Percentiles rank a stretch among this genome's conserved stretches.
Conservation (phyloP, 2,329 filamentous ascomycete genomes). For the Ophiobolus disseminans region DNA sequence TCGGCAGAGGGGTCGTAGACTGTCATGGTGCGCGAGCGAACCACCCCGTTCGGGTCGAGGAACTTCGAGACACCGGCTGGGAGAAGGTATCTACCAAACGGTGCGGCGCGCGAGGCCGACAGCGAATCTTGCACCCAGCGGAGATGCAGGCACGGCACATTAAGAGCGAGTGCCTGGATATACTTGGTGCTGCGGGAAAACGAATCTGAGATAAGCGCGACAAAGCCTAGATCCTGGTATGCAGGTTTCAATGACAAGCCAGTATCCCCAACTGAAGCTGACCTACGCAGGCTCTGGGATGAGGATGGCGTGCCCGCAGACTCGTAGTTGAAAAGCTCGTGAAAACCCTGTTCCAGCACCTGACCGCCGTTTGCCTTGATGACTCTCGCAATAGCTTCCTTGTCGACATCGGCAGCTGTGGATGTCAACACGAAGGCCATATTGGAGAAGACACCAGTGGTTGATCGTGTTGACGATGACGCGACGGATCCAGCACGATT, state of each 20-base stretch:
- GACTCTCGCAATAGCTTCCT: slow-evolving; percentile 64
- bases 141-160: slow-evolving; percentile 82
- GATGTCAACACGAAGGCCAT: slow-evolving; percentile 92
- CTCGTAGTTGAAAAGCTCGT: slow-evolving; percentile 73
- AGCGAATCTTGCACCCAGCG: slow-evolving; percentile 83
- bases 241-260: slow-evolving; percentile 62
- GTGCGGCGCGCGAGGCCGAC: slow-evolving; percentile 64
- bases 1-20: slow-evolving; percentile 66
- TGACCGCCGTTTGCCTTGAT: slow-evolving; percentile 76
- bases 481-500: slow-evolving; percentile 38
- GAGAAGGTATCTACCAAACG: slow-evolving; percentile 83
- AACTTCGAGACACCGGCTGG: slow-evolving; percentile 82
- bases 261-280: slow-evolving; percentile 18
- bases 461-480: slow-evolving; percentile 32
- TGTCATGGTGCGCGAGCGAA: slow-evolving; percentile 74
- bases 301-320: slow-evolving; percentile 24
- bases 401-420: slow-evolving; percentile 59
- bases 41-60: slow-evolving; percentile 69
- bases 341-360: slow-evolving; percentile 77
- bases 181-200: slow-evolving; percentile 90
- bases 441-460: slow-evolving; percentile 68
- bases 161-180: slow-evolving; percentile 90
- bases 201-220: slow-evolving; percentile 82
- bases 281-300: slow-evolving; percentile 20
- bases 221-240: slow-evolving; percentile 71